Evolutionary conservation across 208 protist species (phyloP).

Genomic region (Trypanosomatidae sp.): DNA sequence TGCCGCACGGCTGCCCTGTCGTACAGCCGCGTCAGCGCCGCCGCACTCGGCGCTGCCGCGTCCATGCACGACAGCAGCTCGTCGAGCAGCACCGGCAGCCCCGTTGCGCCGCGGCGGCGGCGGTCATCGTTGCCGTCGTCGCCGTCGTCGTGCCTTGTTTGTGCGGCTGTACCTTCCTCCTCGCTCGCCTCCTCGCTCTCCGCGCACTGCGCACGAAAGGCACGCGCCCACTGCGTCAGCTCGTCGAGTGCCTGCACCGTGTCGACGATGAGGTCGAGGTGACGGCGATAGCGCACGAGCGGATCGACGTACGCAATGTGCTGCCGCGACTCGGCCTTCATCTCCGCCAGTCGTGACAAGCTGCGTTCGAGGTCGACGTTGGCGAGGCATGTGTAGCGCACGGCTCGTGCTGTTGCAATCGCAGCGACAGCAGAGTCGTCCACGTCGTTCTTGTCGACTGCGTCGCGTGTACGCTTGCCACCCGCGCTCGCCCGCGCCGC

Average conservation of each 20-base stretch:
- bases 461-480: too few species aligned
- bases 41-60: slow-evolving; percentile 15
- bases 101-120: not conserved
- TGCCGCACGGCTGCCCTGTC: slow-evolving; percentile 29
- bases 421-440: too few species aligned
- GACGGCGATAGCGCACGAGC: slow-evolving; percentile 70
- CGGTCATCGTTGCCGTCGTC: too few species aligned
- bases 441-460: too few species aligned
- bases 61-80: slow-evolving; percentile 39
- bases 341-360: slow-evolving; percentile 59
- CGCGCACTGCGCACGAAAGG: slow-evolving; percentile 11
- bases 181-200: not conserved
- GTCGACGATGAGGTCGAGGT: slow-evolving; percentile 54
- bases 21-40: slow-evolving; percentile 41
- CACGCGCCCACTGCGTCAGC: slow-evolving; percentile 37
- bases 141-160: too few species aligned
- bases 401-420: too few species aligned
- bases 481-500: too few species aligned
- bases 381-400: too few species aligned
- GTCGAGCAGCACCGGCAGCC: slow-evolving; percentile 27
- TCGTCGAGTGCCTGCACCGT: slow-evolving; percentile 45
- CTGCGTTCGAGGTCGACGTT: slow-evolving; percentile 72
- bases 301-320: slow-evolving; percentile 79
- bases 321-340: slow-evolving; percentile 24
- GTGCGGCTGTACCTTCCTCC: too few species aligned